A percentile compares a stretch with the other conserved stretches of the same genome.
phyloP scores from a whole-genome alignment of 345 rosid genomes.

The Pistacia atlantica region DNA sequence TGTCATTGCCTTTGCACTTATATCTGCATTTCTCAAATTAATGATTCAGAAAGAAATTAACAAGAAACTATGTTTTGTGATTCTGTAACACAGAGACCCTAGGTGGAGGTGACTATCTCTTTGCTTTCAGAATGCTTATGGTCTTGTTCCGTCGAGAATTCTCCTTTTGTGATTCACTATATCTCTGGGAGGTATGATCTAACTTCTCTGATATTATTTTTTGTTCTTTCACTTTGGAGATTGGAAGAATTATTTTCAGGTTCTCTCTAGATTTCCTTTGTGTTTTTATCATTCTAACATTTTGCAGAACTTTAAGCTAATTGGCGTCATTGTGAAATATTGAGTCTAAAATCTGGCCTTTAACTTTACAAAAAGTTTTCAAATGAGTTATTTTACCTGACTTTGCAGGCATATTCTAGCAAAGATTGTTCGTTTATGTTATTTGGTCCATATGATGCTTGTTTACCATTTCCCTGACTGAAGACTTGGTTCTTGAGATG shows the following conservation, averaged over 20 bases:
- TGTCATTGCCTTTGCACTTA: constrained; percentile 3
- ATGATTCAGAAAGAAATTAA: constrained; percentile 1
- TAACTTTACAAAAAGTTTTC: not conserved
- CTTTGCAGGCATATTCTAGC: not conserved
- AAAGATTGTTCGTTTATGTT: not conserved
- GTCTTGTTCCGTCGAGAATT: constrained; percentile 95
- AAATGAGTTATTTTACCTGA: not conserved
- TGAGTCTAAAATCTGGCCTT: not conserved
- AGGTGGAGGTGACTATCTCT: constrained; percentile 96
- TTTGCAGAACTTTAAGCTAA: not conserved
- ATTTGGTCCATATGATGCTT: not conserved
- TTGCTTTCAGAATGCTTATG: constrained; percentile 97
- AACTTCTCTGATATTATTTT: constrained; percentile 10
- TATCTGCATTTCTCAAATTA: constrained; percentile 10
- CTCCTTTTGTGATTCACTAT: constrained; percentile 92
- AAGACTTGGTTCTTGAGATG: not conserved
- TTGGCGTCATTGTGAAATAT: no score
- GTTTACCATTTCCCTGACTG: not conserved
- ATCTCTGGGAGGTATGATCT: constrained; percentile 92
- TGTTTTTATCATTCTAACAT: not conserved
- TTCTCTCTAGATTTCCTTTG: constrained; percentile 2
- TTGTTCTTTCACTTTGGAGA: constrained; percentile 2
- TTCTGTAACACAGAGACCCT: constrained; percentile 62
- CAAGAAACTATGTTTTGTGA: constrained; percentile 2
- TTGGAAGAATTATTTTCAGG: not conserved